Conservation (phyloP, 2,329 filamentous ascomycete genomes). For the Penicillium sumatraense region DNA sequence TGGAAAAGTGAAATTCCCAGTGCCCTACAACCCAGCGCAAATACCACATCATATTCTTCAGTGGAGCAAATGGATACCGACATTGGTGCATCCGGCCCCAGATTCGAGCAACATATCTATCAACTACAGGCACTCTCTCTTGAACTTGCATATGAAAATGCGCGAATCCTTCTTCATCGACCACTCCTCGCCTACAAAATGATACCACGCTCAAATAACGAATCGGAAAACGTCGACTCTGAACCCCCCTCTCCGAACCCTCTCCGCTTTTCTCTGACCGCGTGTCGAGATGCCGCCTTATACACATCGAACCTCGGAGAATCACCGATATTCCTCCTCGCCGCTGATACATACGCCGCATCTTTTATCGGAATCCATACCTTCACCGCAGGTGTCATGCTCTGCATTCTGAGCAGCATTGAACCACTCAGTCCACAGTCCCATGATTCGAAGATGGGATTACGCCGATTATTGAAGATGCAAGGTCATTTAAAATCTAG, state of each 20-base stretch:
- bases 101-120: conserved; percentile 33
- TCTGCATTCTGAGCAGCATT: conserved; percentile 28
- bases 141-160: conserved; percentile 40
- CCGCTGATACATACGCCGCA: conserved; percentile 28
- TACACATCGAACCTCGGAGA: conserved; percentile 16
- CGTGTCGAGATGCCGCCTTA: conserved; percentile 27
- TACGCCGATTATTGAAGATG: conserved; percentile 25
- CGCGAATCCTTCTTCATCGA: conserved; percentile 36
- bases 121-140: conserved; percentile 39
- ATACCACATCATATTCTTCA: conserved; percentile 14
- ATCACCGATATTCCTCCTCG: conserved; percentile 16
- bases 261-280: conserved; percentile 11
- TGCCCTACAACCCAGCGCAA: conserved; percentile 3
- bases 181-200: conserved; percentile 29
- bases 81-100: conserved; percentile 26
- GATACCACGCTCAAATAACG: neutral
- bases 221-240: neutral
- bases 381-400: conserved; percentile 28
- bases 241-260: neutral
- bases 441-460: conserved; percentile 20
- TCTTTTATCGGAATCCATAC: conserved; percentile 31
- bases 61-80: conserved; percentile 25
- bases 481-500: conserved; percentile 19
- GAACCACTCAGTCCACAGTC: conserved; percentile 23
- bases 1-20: conserved; percentile 25